A percentile compares a stretch with the other conserved stretches of the same genome.
Conservation (phyloP, 2,329 filamentous ascomycete genomes). For the Thielaviopsis punctulata region DNA sequence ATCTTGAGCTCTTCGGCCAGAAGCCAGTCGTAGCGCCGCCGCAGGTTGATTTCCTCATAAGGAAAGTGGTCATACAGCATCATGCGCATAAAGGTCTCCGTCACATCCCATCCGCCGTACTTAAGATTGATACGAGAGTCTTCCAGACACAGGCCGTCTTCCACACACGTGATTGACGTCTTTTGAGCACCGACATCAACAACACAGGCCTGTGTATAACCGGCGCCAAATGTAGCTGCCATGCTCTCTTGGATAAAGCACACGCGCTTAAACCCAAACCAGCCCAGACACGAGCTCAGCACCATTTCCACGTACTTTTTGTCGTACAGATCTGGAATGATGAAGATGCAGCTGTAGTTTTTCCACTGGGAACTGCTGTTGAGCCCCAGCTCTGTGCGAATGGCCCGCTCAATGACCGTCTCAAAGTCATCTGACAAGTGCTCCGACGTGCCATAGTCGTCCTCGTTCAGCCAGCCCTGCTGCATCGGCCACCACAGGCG, state of each 20-base stretch:
- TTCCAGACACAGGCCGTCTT: conserved; percentile 87
- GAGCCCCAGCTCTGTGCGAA: conserved; percentile 69
- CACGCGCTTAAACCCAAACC: conserved; percentile 76
- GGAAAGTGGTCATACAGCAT: conserved; percentile 94
- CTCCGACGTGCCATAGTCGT: conserved; percentile 65
- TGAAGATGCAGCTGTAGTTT: conserved; percentile 90
- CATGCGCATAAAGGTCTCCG: conserved; percentile 92
- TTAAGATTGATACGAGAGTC: conserved; percentile 93
- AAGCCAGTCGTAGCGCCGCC: conserved; percentile 76
- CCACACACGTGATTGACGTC: conserved; percentile 90
- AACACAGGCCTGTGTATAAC: conserved; percentile 84
- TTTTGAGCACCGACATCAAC: conserved; percentile 96
- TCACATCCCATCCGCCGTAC: conserved; percentile 82
- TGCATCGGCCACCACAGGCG: conserved; percentile 85
- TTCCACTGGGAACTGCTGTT: conserved; percentile 64
- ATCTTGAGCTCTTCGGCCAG: conserved; percentile 91
- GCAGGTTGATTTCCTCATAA: conserved; percentile 85
- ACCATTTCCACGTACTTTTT: conserved; percentile 77
- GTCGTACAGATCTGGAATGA: conserved; percentile 94
- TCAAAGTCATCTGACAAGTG: conserved; percentile 77
- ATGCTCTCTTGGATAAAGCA: conserved; percentile 95
- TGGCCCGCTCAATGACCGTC: conserved; percentile 68
- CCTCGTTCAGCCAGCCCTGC: conserved; percentile 76
- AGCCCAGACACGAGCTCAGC: conserved; percentile 69
- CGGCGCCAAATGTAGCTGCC: conserved; percentile 85